phyloP scores from a whole-genome alignment of 2,329 filamentous ascomycete species.

The Phialophora verrucosa region DNA sequence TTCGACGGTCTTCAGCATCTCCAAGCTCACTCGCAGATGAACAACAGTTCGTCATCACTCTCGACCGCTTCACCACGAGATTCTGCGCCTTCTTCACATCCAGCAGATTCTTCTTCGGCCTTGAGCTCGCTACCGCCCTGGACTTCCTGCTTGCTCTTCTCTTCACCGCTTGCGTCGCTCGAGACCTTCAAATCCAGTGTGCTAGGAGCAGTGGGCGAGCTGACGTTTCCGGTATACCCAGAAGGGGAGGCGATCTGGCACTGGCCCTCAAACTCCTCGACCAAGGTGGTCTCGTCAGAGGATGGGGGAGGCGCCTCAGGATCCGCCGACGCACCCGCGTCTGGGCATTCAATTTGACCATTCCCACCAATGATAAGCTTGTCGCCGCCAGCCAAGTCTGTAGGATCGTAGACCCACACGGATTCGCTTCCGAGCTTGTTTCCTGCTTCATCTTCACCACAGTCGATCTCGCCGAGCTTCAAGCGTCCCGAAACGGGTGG shows the following conservation, averaged over 20 bases:
- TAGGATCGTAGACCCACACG: slow-evolving; percentile 4
- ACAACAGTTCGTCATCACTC: neutral
- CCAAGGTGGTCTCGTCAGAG: neutral
- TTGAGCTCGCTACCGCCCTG: neutral
- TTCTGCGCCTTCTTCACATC: neutral
- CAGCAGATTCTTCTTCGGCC: neutral
- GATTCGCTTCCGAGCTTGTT: neutral
- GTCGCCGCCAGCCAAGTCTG: neutral
- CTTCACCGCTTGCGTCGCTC: neutral
- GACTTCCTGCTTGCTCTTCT: neutral
- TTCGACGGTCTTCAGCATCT: neutral
- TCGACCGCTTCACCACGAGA: neutral
- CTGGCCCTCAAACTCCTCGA: slow-evolving; percentile 3
- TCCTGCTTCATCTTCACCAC: neutral
- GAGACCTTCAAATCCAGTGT: neutral
- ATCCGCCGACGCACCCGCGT: neutral
- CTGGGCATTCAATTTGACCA: neutral
- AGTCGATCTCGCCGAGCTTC: neutral
- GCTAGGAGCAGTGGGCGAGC: neutral
- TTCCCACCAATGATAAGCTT: neutral
- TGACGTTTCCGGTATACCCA: neutral
- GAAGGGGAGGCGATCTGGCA: neutral
- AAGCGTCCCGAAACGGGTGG: neutral
- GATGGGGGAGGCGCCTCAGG: neutral
- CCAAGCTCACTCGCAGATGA: neutral